phyloP scores from a whole-genome alignment of 208 protist genomes.

The Leishmania mexicana region DNA sequence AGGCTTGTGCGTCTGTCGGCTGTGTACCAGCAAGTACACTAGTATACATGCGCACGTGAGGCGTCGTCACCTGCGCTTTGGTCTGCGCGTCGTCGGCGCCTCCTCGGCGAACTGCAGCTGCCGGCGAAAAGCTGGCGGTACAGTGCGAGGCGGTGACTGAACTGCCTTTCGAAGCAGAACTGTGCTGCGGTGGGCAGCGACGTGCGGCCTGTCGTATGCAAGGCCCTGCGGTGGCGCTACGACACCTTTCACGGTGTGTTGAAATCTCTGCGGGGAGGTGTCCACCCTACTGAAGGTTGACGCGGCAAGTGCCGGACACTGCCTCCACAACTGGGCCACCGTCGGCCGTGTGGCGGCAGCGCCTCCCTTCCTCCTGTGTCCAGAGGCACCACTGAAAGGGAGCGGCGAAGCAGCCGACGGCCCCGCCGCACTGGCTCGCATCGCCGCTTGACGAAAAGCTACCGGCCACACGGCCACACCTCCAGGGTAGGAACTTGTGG shows the following conservation, averaged over 20 bases:
- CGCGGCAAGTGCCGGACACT: conserved; percentile 1
- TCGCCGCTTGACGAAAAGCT: background rate
- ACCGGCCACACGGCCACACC: background rate
- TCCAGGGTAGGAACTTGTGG: background rate
- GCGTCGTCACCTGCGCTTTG: conserved; percentile 41
- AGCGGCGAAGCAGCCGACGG: background rate
- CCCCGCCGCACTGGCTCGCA: background rate
- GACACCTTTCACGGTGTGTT: background rate
- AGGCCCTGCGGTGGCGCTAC: background rate
- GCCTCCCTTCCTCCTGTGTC: background rate
- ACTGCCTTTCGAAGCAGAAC: background rate
- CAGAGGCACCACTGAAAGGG: background rate
- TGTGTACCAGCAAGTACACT: background rate
- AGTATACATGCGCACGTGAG: conserved; percentile 14
- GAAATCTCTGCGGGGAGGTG: background rate
- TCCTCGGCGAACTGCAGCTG: conserved; percentile 22
- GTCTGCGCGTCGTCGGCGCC: conserved; percentile 35
- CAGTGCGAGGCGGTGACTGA: conserved; percentile 6
- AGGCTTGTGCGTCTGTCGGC: background rate
- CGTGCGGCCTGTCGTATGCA: conserved; percentile 1
- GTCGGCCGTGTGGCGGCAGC: background rate
- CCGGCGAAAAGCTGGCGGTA: conserved; percentile 36
- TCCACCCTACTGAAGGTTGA: conserved; percentile 8
- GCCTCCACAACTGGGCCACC: conserved; percentile 2
- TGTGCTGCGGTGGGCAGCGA: background rate